Evolutionary conservation across 2,329 filamentous ascomycete species (phyloP), one percentile per base, ranked within the genome.

Genomic region (Curvularia eragrostidis): DNA sequence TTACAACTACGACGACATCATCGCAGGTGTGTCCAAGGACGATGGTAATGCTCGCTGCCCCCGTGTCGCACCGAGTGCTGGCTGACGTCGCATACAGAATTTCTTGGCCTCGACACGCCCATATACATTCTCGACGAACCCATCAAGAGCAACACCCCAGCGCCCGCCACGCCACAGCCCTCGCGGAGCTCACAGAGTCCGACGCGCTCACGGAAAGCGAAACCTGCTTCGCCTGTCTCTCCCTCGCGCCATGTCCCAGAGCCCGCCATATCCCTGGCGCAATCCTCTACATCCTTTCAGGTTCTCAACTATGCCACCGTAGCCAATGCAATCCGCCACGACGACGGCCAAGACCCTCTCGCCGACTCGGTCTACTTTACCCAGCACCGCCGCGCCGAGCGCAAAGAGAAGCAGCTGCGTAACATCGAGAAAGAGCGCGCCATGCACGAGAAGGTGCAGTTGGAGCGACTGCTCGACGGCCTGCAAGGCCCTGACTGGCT

Each of bases 401-500:
- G 86, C 42, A 87, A 87, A 70, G 87, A 89, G 75, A 89, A 89
- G 69, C 86, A 88, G 68, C 80, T 88, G 23, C 85, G 87, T 49
- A 89, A 89, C 65, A 88, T 89, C 54, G 87, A 89, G 69, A 84
- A 85, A 60, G 87, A 89, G 71, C 79, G 85, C 34, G 86, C 86
- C 5, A 86, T 87, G 78, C 86, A 89, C 70, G 86, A 89, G 64
- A 88, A 89, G 65, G 82, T 84, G 46, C 85, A 88, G 65, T 76
- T 89, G n/a, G 86, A 89, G 60, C 81, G 86, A 7, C 78, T 89
- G 15, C 83, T 97, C 6, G 92, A 95, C 52, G 92, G 92, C 18
- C 83, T 99, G 1, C 90, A 92, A 73, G 91, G 94, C 2, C 91
- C 91, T 56, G 95, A 98, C 76, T 99, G 95, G 95, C 82, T 97